Conservation (phyloP, 306 rosid species). For the Echinosophora koreensis region DNA sequence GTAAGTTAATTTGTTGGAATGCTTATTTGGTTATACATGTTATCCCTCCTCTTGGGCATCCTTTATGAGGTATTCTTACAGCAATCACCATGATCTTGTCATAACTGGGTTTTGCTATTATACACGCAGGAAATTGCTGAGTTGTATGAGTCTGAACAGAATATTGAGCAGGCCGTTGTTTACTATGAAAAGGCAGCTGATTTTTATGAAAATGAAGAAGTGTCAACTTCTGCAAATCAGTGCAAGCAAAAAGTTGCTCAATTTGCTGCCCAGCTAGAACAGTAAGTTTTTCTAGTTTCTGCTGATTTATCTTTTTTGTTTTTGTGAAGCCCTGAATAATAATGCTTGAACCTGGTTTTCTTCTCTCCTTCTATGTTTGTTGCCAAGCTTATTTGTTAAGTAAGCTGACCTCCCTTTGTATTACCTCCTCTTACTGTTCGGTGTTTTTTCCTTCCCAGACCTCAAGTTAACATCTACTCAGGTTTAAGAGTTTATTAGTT, state of each 20-base stretch:
- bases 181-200: slow-evolving; percentile 93
- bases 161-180: slow-evolving; percentile 76
- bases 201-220: slow-evolving; percentile 87
- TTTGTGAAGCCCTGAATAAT: neutral
- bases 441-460: neutral
- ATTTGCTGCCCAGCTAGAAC: slow-evolving; percentile 93
- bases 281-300: slow-evolving; percentile 60
- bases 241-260: slow-evolving; percentile 99
- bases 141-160: slow-evolving; percentile 80
- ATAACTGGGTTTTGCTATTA: slow-evolving; percentile 33
- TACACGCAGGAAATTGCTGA: slow-evolving; percentile 89
- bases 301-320: slow-evolving; percentile 16
- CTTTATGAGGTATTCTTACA: neutral
- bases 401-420: slow-evolving; percentile 14
- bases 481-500: slow-evolving; percentile 1
- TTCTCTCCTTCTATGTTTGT: slow-evolving; percentile 8
- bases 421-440: neutral
- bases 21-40: neutral
- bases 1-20: slow-evolving; percentile 30
- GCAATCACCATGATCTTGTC: slow-evolving; percentile 12
- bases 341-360: slow-evolving; percentile 14
- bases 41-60: slow-evolving; percentile 11
- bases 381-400: neutral
- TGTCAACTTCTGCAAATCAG: slow-evolving; percentile 82
- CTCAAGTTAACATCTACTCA: slow-evolving; percentile 3